Evolutionary conservation across 2,329 filamentous ascomycete genomes (phyloP).

Genomic region (Dichotomopilus funicola): DNA sequence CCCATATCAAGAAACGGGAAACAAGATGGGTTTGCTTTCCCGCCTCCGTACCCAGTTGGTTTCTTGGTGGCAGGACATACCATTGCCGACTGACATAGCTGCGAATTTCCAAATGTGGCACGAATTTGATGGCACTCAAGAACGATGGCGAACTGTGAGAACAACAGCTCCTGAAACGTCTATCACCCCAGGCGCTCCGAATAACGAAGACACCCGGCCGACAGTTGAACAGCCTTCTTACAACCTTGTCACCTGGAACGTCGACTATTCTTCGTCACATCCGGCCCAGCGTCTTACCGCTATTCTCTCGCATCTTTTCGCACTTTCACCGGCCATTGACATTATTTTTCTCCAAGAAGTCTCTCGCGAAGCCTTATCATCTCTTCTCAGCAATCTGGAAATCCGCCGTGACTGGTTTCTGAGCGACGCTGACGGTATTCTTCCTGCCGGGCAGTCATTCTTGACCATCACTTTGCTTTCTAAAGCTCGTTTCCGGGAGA

Average conservation of each 20-base stretch:
- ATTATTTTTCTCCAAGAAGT: slow-evolving; percentile 2
- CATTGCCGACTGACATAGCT: not conserved
- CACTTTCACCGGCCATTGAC: not conserved
- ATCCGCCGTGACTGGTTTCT: not conserved
- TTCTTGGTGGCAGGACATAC: slow-evolving; percentile 3
- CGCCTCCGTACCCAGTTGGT: not conserved
- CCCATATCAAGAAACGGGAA: not conserved
- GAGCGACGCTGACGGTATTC: not conserved
- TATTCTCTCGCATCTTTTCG: not conserved
- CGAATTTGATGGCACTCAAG: not conserved
- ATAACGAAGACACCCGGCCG: not conserved
- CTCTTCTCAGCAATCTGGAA: not conserved
- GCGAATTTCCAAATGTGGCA: slow-evolving; percentile 5
- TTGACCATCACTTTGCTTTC: slow-evolving; percentile 4
- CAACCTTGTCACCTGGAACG: slow-evolving; percentile 5
- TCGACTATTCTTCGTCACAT: slow-evolving; percentile 1
- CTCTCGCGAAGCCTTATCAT: not conserved
- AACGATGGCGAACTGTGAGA: not conserved
- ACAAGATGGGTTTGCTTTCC: not conserved
- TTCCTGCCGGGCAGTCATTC: not conserved
- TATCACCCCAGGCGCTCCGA: not conserved
- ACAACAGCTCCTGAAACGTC: not conserved
- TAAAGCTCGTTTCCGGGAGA: slow-evolving; percentile 1
- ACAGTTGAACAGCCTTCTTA: not conserved
- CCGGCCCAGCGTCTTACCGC: not conserved